Conservation (phyloP, 345 rosid species). For the Eucalyptus marginata region DNA sequence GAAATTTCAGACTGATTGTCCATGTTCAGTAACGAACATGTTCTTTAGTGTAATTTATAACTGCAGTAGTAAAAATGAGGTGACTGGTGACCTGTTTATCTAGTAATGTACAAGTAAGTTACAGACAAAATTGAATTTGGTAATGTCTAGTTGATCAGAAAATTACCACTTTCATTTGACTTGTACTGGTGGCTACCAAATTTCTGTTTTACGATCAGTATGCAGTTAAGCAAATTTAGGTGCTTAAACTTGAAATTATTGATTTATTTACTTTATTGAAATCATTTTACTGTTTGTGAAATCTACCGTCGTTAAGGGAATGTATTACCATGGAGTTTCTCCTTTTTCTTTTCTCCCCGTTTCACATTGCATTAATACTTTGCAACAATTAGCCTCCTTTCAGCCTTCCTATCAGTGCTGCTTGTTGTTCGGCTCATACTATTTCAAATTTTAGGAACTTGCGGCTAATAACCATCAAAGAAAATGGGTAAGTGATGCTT, state of each 20-base stretch:
- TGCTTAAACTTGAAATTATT: no score
- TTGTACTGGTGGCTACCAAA: neutral
- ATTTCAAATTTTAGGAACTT: neutral
- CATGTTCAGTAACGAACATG: neutral
- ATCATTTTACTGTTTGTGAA: no score
- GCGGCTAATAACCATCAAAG: neutral
- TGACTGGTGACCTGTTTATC: neutral
- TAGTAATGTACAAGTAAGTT: neutral
- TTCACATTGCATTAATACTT: neutral
- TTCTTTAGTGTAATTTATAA: neutral
- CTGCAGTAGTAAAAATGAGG: neutral
- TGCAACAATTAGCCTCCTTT: neutral
- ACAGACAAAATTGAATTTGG: neutral
- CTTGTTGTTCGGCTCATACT: neutral
- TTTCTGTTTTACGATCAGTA: neutral
- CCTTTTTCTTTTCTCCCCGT: neutral
- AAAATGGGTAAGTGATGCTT: conserved; percentile 12
- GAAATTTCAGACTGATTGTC: neutral
- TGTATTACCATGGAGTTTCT: neutral
- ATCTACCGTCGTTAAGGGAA: neutral
- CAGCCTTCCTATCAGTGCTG: neutral
- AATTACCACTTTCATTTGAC: neutral
- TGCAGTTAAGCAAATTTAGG: no score
- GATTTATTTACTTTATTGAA: no score
- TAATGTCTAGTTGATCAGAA: neutral